Evolutionary conservation across 495 filamentous ascomycete species (phyloP), one percentile per base, ranked within the genome.

Genomic region (Aspergillus incahuasiensis): DNA sequence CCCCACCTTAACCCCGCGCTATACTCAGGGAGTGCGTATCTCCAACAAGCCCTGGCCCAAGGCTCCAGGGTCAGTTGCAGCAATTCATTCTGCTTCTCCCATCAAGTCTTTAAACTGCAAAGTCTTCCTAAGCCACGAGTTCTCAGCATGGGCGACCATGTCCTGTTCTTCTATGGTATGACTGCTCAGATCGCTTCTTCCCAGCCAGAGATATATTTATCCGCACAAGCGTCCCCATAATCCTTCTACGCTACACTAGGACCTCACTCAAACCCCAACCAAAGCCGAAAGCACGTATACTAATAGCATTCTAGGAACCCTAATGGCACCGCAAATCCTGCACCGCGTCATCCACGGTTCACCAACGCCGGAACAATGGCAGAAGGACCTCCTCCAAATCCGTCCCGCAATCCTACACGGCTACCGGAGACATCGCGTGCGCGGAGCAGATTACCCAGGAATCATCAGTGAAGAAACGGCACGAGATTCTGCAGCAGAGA

Each of bases 281-380:
- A n/a, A n/a, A n/a, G n/a, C 19, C 34, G n/a, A 54, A 20, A 13
- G 24, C 12, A 35, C 13, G 2, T 2, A 15, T 35, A 35, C 32
- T 35, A 35, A 35, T 11, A 35, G 9, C 32, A 35, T 2, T 2
- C 22, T 21, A 79, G 66, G 72, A 55, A 77, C 76, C 21, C 65
- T 90, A 70, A 96, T 96, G 89, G 86, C 84, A 3, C 83, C 87
- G 8, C 80, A 85, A 61, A 84, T 96, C 45, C 88, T 96, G 57
- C 84, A 86, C 72, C 85, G 86, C 16, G 91, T 96, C 25, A 86
- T 88, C 72, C 88, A 92, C 74, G 81, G 86, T 69, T 74, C 59
- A 40, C 63, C 67, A 45, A 68, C 57, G 25, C 84, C 72, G 16
- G 75, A 75, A 52, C 64, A 73, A 30, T 78, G 72, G 71, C 76